These are phyloP conservation scores for Fraxinus sp. DNA, from an alignment of 305 asterid species.

Conservation along the genomic window DNA sequence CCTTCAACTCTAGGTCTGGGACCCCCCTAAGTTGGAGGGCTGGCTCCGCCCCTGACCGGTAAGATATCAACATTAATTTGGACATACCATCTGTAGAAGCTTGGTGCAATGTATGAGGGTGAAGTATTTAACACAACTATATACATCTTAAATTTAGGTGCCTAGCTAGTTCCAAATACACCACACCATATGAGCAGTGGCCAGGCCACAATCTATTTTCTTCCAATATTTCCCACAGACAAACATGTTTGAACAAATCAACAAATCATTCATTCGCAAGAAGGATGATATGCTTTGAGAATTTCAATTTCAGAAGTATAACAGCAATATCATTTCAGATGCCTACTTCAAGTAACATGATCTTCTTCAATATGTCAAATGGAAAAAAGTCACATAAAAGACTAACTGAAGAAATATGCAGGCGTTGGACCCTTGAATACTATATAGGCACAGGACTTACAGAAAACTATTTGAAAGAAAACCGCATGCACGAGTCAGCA, in stretches of 20 bases:
- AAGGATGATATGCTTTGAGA: not conserved
- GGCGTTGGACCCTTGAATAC: slow-evolving; percentile 10
- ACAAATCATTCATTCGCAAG: not conserved
- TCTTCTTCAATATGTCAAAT: slow-evolving; percentile 37
- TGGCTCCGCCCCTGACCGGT: too few relatives aligned
- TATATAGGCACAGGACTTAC: slow-evolving; percentile 46
- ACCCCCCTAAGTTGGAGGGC: too few relatives aligned
- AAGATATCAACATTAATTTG: too few relatives aligned
- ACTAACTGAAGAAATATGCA: slow-evolving; percentile 5
- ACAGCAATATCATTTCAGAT: not conserved
- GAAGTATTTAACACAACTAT: too few relatives aligned
- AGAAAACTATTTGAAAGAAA: slow-evolving; percentile 88
- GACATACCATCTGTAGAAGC: too few relatives aligned
- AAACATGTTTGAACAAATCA: not conserved
- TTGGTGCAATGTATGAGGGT: too few relatives aligned
- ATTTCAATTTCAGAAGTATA: not conserved
- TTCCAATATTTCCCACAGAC: not conserved
- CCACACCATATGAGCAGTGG: too few relatives aligned
- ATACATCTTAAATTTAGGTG: too few relatives aligned
- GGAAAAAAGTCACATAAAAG: slow-evolving; percentile 18
- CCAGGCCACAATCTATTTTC: not conserved
- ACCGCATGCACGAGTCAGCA: slow-evolving; percentile 77
- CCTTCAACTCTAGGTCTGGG: too few relatives aligned
- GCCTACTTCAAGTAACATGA: slow-evolving; percentile 64
- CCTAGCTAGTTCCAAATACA: too few relatives aligned